Conservation (phyloP, 2,329 filamentous ascomycete species). For the Epichloe brachyelytri region DNA sequence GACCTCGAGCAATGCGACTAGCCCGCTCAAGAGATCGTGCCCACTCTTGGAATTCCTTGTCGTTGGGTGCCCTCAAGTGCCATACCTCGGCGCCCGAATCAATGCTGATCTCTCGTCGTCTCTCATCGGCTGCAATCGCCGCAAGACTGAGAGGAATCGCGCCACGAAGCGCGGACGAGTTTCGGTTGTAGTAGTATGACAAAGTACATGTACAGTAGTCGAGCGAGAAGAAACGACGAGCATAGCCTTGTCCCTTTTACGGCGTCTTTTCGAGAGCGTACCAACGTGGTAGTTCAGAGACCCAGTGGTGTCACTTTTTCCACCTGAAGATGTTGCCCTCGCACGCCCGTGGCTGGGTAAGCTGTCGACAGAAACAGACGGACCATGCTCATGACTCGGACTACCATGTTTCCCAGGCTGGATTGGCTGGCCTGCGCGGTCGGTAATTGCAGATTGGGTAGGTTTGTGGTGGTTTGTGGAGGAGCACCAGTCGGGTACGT, state of each 20-base stretch:
- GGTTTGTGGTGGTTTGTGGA: constrained; percentile 60
- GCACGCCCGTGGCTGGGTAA: constrained; percentile 34
- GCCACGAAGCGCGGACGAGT: constrained; percentile 81
- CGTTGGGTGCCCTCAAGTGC: constrained; percentile 76
- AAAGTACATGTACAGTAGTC: constrained; percentile 90
- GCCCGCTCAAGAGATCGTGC: constrained; percentile 73
- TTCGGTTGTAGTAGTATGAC: constrained; percentile 91
- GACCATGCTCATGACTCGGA: constrained; percentile 29
- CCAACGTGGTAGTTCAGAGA: constrained; percentile 62
- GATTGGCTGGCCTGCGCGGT: constrained; percentile 31
- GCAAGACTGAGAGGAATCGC: constrained; percentile 87
- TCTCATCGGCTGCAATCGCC: constrained; percentile 79
- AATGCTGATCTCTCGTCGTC: constrained; percentile 82
- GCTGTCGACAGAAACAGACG: constrained; percentile 47
- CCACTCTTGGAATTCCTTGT: constrained; percentile 81
- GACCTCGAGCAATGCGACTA: constrained; percentile 48
- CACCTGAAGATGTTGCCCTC: constrained; percentile 36
- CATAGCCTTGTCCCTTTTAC: constrained; percentile 93
- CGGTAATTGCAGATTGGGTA: constrained; percentile 42
- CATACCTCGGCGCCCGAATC: constrained; percentile 95
- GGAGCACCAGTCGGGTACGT: constrained; percentile 79
- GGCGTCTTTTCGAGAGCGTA: constrained; percentile 72
- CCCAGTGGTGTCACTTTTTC: constrained; percentile 35
- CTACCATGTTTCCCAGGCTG: constrained; percentile 37
- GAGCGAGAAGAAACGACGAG: constrained; percentile 85